Evolutionary conservation across 148 eudicot genomes (phyloP), one percentile per base, ranked within the genome.

Genomic region (Cornus suecica): DNA sequence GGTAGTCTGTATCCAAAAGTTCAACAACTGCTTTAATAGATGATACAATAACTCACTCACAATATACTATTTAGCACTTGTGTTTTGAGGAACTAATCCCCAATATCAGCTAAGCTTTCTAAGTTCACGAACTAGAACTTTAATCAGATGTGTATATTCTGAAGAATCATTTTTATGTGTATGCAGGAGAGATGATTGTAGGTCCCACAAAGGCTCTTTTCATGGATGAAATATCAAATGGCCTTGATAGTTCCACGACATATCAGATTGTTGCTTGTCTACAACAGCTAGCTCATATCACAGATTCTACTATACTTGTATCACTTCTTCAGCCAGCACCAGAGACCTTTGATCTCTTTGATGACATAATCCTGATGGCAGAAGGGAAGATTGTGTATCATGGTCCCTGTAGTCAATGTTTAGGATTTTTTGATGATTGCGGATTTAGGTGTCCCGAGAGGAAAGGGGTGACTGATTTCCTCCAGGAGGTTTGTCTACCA

Each of bases 161-260:
- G 68, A 67, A 14, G 24, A 37, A 73, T 26, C 9, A 8, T 69
- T 73, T 37, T 32, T 30, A 41, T 26, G n/a, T 22, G 58, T 69
- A 28, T 76, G 48, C 85, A 94, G 98, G 94, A 24, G 96, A 94
- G 84, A 94, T 94, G 97, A 87, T 92, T 71, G 92, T 94, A 42
- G 98, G 98, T 52, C 92, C 98, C 6, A 83, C 89, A 62, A 90
- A 76, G 77, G 91, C 92, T 67, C 73, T 91, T 28, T 86, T 94
- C 68, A 84, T 94, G 98, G 98, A 94, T 83, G 97, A 94, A 80
- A 94, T 94, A 79, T 90, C 98, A 74, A 91, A 87, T 85, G 97
- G 98, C 23, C 79, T 94, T 74, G 98, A 94, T 80, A 94, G 96
- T 74, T 92, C 96, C 70, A 94, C 97, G 34, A 88, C 96, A 61